Percentiles rank a stretch among this genome's conserved stretches.
These are phyloP conservation scores for Aspergillus carlsbadensis DNA, from an alignment of 495 filamentous ascomycete species.

Conservation along the genomic window DNA sequence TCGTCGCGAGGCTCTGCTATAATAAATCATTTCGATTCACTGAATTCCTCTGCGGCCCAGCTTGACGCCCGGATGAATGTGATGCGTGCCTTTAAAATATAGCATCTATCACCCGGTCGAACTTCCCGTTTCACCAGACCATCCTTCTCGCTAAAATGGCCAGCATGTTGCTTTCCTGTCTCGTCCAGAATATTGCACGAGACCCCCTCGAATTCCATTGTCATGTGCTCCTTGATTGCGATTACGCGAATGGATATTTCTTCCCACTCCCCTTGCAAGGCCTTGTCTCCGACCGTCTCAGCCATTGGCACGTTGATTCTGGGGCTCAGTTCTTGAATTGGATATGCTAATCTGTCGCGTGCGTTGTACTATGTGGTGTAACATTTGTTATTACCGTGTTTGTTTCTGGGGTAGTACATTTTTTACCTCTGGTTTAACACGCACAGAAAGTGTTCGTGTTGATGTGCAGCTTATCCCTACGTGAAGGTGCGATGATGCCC, in stretches of 20 bases:
- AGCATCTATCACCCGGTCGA: background rate
- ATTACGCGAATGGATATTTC: background rate
- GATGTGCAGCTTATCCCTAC: too few relatives aligned
- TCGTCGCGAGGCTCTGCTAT: background rate
- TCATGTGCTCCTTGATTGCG: constrained; percentile 4
- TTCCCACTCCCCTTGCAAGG: background rate
- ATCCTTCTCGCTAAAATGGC: background rate
- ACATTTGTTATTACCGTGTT: too few relatives aligned
- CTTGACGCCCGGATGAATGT: background rate
- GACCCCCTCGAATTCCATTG: background rate
- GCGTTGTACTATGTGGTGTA: too few relatives aligned
- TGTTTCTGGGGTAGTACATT: too few relatives aligned
- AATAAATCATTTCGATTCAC: background rate
- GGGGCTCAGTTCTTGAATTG: too few relatives aligned
- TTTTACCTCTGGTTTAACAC: too few relatives aligned
- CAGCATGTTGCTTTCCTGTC: background rate
- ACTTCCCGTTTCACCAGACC: background rate
- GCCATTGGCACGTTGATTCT: background rate
- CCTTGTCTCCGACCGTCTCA: background rate
- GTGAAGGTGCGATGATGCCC: too few relatives aligned
- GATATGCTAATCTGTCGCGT: too few relatives aligned
- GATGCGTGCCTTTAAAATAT: background rate
- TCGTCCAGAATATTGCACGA: background rate
- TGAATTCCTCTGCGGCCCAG: background rate
- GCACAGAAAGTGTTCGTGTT: too few relatives aligned